Base-by-base conservation (phyloP, 2,329 filamentous ascomycete genomes). In the Trichoderma harzianum region DNA sequence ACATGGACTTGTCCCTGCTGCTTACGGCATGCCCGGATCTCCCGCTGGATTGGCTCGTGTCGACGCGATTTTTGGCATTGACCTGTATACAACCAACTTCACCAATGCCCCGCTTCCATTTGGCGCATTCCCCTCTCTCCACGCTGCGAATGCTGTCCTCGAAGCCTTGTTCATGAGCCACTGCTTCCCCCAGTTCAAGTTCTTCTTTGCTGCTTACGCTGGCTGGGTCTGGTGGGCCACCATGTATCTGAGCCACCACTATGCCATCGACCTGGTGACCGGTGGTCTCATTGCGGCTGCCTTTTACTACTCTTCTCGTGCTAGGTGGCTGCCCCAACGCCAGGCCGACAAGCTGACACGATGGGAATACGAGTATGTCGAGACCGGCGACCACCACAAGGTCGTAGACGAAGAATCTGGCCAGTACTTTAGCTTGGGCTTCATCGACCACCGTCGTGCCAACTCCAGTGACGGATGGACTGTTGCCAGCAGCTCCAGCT, bases 161-260 rank as follows among this genome's bases (percentile, higher is more conserved):
- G 93, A 97, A 81, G 94, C 93, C 26, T 87, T 98, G 18, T 97
- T 98, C 86, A 93, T 98, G 91, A 93, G 92, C 82, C 92, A 97
- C 82, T 91, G 93, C 80, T 98, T 98, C 86, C 95, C 95, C 5
- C 90, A 89, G 73, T 88, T 97, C 75, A 90, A 92, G 75, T 90
- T 91, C 14, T 83, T 96, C 68, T 97, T 97, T 82, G 88, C 95
- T 74, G 86, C 88, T 74, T 98, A 98, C 82, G 92, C 92, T 58
- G 88, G 92, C 79, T 98, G 95, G 95, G 91, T 98, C 78, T 98
- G 94, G 93, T 98, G 95, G 94, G 93, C 95, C 14, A 98, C 95
- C 76, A 97, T 98, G 94, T 98, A 98, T 80, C 89, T 98, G 67
- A 97, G 93, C 78, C 95, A 98, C 83, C 95, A 98, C 84, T 98